phyloP scores from a whole-genome alignment of 2,329 filamentous ascomycete genomes.

The Aspergillus pseudoterreus region DNA sequence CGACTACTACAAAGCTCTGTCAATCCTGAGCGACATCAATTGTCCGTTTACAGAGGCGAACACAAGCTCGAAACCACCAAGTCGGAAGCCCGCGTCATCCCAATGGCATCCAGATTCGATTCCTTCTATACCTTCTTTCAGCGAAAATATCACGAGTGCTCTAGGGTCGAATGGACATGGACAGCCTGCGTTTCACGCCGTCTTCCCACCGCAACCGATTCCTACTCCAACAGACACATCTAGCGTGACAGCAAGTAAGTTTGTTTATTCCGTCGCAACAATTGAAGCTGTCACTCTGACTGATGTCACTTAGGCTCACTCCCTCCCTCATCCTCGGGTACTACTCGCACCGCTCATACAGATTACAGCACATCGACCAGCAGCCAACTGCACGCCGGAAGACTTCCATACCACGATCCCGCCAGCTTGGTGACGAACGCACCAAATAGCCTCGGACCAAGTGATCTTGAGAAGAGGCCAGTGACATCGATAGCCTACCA shows the following conservation, averaged over 20 bases:
- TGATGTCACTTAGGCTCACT: slow-evolving; percentile 1
- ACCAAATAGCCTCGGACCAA: background rate
- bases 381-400: background rate
- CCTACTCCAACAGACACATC: background rate
- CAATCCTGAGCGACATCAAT: slow-evolving; percentile 38
- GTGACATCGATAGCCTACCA: slow-evolving; percentile 25
- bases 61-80: slow-evolving; percentile 17
- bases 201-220: slow-evolving; percentile 5
- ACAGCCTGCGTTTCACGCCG: slow-evolving; percentile 4
- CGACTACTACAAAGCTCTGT: slow-evolving; percentile 41
- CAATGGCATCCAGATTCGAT: slow-evolving; percentile 21
- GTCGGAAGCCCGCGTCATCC: slow-evolving; percentile 22
- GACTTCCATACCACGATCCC: background rate
- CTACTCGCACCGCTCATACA: background rate
- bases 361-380: background rate
- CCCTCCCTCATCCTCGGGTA: slow-evolving; percentile 11
- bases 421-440: background rate
- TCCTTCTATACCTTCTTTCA: slow-evolving; percentile 6
- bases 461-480: slow-evolving; percentile 12
- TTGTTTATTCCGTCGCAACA: background rate
- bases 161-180: background rate
- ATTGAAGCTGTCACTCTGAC: background rate
- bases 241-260: slow-evolving; percentile 6
- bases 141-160: background rate
- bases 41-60: slow-evolving; percentile 43